Conservation (phyloP, 257 asterid species). For the Galeopsis tetrahit region DNA sequence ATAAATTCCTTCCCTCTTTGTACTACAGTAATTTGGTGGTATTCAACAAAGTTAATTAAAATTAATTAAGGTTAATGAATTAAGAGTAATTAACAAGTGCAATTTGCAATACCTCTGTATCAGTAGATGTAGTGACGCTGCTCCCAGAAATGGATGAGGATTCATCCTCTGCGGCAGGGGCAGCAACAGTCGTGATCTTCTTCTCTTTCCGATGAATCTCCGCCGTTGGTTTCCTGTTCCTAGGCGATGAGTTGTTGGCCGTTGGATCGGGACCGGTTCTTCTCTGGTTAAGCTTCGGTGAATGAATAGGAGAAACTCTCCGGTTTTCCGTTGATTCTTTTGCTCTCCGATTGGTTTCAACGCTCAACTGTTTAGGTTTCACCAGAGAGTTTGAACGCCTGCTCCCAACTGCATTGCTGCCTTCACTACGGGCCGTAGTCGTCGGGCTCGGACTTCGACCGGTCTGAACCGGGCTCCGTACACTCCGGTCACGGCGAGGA, state of each 20-base stretch:
- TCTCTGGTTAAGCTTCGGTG: constrained; percentile 67
- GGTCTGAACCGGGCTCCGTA: constrained; percentile 50
- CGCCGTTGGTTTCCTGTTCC: constrained; percentile 48
- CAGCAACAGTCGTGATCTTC: constrained; percentile 43
- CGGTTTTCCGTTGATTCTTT: constrained; percentile 54
- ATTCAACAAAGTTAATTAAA: constrained; percentile 2
- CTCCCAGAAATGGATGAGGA: constrained; percentile 81
- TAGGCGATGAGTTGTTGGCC: constrained; percentile 49
- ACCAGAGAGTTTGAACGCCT: constrained; percentile 57
- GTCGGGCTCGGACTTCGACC: constrained; percentile 54
- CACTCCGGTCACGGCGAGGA: constrained; percentile 64
- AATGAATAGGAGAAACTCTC: constrained; percentile 57
- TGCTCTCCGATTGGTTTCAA: constrained; percentile 59
- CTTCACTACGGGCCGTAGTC: constrained; percentile 48
- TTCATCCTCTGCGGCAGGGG: constrained; percentile 65
- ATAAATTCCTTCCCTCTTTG: constrained; percentile 68
- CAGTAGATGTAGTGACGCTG: constrained; percentile 69
- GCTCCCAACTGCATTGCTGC: constrained; percentile 46
- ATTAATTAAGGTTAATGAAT: constrained; percentile 17
- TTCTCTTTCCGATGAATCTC: constrained; percentile 55
- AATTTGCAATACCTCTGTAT: constrained; percentile 65
- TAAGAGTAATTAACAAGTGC: not conserved
- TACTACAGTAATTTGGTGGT: constrained; percentile 22
- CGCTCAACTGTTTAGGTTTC: constrained; percentile 61
- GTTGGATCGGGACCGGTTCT: constrained; percentile 49